phyloP scores from a whole-genome alignment of 176 grass and related monocot genomes.

The Musa troglodytarum region DNA sequence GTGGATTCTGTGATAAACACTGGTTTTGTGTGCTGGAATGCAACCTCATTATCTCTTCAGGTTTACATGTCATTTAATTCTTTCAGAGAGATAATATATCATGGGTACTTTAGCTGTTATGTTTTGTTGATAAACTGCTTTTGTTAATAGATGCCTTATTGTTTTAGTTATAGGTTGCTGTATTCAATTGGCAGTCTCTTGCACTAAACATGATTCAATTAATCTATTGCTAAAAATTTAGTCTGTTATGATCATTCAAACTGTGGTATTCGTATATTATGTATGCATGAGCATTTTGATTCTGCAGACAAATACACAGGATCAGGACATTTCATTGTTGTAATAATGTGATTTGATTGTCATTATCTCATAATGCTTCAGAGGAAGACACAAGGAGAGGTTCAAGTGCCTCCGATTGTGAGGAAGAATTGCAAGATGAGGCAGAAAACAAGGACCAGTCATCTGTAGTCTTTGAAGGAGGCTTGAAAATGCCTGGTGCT shows the following conservation, averaged over 20 bases:
- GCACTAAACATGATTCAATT: background rate
- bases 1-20: too few species aligned
- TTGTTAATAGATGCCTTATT: background rate
- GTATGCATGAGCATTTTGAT: background rate
- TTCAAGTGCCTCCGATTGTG: conserved; percentile 24
- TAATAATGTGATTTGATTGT: conserved; percentile 11
- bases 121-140: background rate
- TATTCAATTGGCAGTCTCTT: background rate
- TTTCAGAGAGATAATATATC: background rate
- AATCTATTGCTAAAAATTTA: background rate
- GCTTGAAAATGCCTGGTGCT: conserved; percentile 59
- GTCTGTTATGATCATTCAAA: background rate
- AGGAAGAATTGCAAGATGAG: conserved; percentile 40
- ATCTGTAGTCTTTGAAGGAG: conserved; percentile 66
- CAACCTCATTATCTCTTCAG: background rate
- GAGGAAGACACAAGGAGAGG: conserved; percentile 40
- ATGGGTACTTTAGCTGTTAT: background rate
- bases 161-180: background rate
- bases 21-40: too few species aligned
- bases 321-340: background rate
- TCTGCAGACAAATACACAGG: background rate
- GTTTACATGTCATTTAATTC: background rate
- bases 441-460: conserved; percentile 20
- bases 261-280: background rate
- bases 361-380: conserved; percentile 18